Percentiles rank a stretch among this genome's conserved stretches.
Evolutionary conservation across 108 stramenopile genomes (phyloP).

Genomic region (Pseudonitzschia delicatissima): DNA sequence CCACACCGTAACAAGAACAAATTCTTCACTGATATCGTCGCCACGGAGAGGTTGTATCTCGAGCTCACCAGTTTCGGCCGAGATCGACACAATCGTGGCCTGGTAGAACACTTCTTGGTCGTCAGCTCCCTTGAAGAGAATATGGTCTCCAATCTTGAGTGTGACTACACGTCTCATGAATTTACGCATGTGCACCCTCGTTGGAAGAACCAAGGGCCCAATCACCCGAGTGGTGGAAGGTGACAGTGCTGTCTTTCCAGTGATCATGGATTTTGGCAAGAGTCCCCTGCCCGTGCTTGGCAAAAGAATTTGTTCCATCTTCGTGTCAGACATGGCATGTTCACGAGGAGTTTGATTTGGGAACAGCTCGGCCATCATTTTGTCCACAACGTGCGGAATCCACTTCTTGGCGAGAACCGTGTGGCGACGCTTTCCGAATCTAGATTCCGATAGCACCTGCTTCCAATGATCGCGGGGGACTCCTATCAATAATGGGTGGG

Average conservation of each 20-base stretch:
- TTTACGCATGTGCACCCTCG: neutral
- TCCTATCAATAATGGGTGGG: neutral
- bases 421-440: constrained; percentile 31
- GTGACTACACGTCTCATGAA: neutral
- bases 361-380: constrained; percentile 4
- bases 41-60: constrained; percentile 1
- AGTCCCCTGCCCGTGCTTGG: constrained; percentile 5
- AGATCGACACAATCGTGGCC: neutral
- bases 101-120: neutral
- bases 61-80: neutral
- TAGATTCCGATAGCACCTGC: constrained; percentile 25
- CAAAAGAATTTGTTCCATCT: neutral
- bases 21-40: neutral
- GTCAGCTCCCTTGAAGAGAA: neutral
- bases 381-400: constrained; percentile 8
- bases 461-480: constrained; percentile 15
- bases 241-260: neutral
- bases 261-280: neutral
- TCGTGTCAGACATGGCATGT: neutral
- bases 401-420: constrained; percentile 19
- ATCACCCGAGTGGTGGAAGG: too few relatives aligned
- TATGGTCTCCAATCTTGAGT: constrained; percentile 4
- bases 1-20: neutral
- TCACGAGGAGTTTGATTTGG: neutral
- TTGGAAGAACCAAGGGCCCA: neutral